Percentiles rank a stretch among this genome's conserved stretches.
These are phyloP conservation scores for Lactarius vividus DNA, from an alignment of 768 basidiomycete species.

Conservation along the genomic window DNA sequence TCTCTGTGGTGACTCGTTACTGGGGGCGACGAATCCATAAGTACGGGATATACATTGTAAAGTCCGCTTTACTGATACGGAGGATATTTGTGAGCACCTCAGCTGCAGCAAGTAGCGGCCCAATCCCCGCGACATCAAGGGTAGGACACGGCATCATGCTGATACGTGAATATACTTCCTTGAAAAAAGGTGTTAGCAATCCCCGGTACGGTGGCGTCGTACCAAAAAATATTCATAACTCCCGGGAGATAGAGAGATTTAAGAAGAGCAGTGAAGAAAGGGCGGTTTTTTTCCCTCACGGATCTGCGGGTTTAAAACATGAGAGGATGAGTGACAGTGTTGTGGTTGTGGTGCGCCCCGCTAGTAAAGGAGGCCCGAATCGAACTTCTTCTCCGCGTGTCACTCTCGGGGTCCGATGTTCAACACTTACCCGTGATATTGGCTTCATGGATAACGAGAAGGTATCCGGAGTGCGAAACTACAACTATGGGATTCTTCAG, in stretches of 20 bases:
- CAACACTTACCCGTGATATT: not conserved
- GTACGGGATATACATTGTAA: not conserved
- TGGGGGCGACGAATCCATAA: not conserved
- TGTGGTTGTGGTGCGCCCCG: conserved; percentile 31
- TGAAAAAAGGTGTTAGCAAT: too few relatives aligned
- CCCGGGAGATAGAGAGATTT: too few relatives aligned
- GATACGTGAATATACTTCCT: not conserved
- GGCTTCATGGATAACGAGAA: too few relatives aligned
- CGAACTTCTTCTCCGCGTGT: not conserved
- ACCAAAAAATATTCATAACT: not conserved
- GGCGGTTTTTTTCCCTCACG: too few relatives aligned
- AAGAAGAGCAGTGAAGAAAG: too few relatives aligned
- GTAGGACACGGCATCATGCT: not conserved
- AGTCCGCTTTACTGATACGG: not conserved
- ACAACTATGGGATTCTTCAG: too few relatives aligned
- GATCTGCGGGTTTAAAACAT: too few relatives aligned
- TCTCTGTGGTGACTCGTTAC: not conserved
- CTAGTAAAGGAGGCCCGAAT: too few relatives aligned
- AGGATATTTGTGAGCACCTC: not conserved
- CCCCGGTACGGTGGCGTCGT: not conserved
- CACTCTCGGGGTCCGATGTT: not conserved
- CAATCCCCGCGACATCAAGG: not conserved
- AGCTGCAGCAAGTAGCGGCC: too few relatives aligned
- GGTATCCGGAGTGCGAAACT: too few relatives aligned
- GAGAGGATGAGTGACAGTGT: conserved; percentile 39